Evolutionary conservation across 306 rosid genomes (phyloP).

Genomic region (Canavalia gladiata): DNA sequence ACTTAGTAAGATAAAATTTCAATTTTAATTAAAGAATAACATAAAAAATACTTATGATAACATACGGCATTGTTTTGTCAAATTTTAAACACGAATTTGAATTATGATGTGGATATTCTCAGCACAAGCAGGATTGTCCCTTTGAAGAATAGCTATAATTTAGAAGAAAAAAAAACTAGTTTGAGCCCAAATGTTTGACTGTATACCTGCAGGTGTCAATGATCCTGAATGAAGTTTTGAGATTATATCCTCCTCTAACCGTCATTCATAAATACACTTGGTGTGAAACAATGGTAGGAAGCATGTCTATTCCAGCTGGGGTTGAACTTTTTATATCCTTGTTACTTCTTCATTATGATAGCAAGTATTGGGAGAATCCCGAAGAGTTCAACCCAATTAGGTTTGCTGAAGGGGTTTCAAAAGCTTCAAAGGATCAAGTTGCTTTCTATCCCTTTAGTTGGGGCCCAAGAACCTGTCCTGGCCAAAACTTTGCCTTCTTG

Average conservation of each 20-base stretch:
- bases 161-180: neutral
- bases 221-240: constrained; percentile 7
- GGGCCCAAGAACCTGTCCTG: constrained; percentile 8
- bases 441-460: constrained; percentile 8
- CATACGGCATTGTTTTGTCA: too few relatives aligned
- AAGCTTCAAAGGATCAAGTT: constrained; percentile 6
- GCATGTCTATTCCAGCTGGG: neutral
- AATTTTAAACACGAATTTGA: too few relatives aligned
- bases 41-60: too few relatives aligned
- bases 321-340: neutral
- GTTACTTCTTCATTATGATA: neutral
- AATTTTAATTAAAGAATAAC: too few relatives aligned
- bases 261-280: neutral
- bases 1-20: too few relatives aligned
- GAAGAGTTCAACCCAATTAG: constrained; percentile 1
- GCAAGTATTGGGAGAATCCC: neutral
- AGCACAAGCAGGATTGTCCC: too few relatives aligned
- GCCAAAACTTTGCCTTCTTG: neutral
- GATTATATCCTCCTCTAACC: neutral
- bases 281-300: neutral
- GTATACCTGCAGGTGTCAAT: neutral
- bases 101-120: too few relatives aligned
- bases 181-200: neutral
- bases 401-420: neutral
- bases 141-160: too few relatives aligned